These are phyloP conservation scores for Phytophthora chlamydospora DNA, from an alignment of 352 stramenopile species.

Conservation along the genomic window DNA sequence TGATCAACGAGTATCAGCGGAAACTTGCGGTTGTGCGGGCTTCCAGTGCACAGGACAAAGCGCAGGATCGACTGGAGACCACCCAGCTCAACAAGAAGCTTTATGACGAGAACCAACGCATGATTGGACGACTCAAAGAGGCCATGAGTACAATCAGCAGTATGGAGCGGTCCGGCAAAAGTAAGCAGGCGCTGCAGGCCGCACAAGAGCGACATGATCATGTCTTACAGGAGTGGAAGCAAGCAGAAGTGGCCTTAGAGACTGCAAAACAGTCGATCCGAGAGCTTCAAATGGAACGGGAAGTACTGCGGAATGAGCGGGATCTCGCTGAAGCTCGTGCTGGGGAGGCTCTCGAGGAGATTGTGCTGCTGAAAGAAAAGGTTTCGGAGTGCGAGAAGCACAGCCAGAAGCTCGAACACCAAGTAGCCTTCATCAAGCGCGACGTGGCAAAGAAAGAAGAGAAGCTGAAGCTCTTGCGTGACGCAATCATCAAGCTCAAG, in stretches of 20 bases:
- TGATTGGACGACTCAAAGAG: constrained; percentile 76
- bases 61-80: constrained; percentile 58
- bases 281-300: constrained; percentile 63
- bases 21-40: constrained; percentile 57
- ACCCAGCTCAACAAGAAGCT: constrained; percentile 71
- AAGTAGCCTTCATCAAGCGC: constrained; percentile 44
- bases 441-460: constrained; percentile 61
- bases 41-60: constrained; percentile 55
- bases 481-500: constrained; percentile 88
- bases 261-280: constrained; percentile 50
- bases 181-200: constrained; percentile 63
- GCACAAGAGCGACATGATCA: constrained; percentile 71
- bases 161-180: constrained; percentile 63
- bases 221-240: constrained; percentile 76
- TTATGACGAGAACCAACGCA: constrained; percentile 79
- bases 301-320: constrained; percentile 63
- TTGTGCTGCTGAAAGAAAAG: constrained; percentile 64
- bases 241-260: constrained; percentile 63
- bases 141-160: constrained; percentile 69
- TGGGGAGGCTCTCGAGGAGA: constrained; percentile 85
- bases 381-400: constrained; percentile 39
- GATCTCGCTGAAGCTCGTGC: constrained; percentile 80
- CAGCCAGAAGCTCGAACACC: constrained; percentile 54
- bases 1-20: constrained; percentile 66
- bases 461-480: constrained; percentile 70